Base-by-base conservation (phyloP, 768 basidiomycete species). In the Tricholoma matsutake region DNA sequence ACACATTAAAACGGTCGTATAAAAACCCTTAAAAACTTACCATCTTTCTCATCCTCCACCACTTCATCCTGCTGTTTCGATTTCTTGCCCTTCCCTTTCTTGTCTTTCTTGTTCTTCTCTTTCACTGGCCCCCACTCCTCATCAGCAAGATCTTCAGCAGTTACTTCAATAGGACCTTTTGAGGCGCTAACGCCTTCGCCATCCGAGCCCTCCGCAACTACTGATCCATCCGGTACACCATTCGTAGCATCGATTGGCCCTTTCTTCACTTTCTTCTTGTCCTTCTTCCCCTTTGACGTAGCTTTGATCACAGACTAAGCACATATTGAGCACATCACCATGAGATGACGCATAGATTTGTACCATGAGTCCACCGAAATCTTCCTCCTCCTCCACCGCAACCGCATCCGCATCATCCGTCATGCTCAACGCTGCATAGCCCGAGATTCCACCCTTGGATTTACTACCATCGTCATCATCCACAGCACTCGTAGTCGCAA, bases 281-380 rank as follows among this genome's bases (percentile, higher is more conserved):
- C 78, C 72, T 84, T 84, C 68, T 82, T 83, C 6, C 70, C 72
- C 63, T 84, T 84, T 6, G 68, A 70, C 16, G 78, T 78, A 18
- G 86, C 84, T 68, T 88, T 88, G 62, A 91, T 78, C 14, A 79
- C 78, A 53, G 88, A 88, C 89, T 91, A 68, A 43, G 20, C 28
- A 51, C 20, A 54, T 0, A 10, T n/a, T 41, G 14, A 37, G 14
- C 10, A 20, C 22, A 32, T 5, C 11, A 31, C 31, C 13, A 34
- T n/a, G 51, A 37, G 57, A 53, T 39, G 55, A 22, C 37, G 41
- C 57, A 62, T 61, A 34, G 53, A 22, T 29, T 68, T 83, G 49
- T 67, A 89, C 90, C 90, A 91, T 91, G 41, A 92, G 76, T 45
- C 89, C 89, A 43, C 90, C 89, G 63, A 83, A 88, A 64, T 87